A percentile compares a stretch with the other conserved stretches of the same genome.
These are phyloP conservation scores for Ophiocordyceps camponoti-saundersi DNA, from an alignment of 2,329 filamentous ascomycete species.

Conservation along the genomic window DNA sequence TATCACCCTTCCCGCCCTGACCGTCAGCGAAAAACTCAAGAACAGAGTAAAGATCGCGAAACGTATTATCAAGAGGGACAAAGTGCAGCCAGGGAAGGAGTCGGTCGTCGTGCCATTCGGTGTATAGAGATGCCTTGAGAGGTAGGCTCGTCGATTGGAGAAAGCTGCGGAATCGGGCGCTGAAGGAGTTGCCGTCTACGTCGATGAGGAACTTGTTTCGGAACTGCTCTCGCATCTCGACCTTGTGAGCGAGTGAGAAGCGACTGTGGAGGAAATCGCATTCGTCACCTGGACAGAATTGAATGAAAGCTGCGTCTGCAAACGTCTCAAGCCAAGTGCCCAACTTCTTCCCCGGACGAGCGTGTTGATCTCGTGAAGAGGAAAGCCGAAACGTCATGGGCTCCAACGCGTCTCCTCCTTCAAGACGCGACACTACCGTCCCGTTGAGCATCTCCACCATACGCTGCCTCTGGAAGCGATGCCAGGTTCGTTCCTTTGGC, in stretches of 20 bases:
- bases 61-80: slow-evolving; percentile 52
- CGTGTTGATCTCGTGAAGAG: no score
- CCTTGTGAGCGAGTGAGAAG: slow-evolving; percentile 5
- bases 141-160: slow-evolving; percentile 46
- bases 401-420: slow-evolving; percentile 18
- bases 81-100: slow-evolving; percentile 57
- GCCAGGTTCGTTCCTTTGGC: slow-evolving; percentile 38
- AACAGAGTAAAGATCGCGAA: slow-evolving; percentile 47
- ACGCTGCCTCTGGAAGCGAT: slow-evolving; percentile 51
- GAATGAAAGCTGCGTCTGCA: slow-evolving; percentile 26
- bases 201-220: slow-evolving; percentile 51
- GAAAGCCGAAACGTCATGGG: slow-evolving; percentile 33
- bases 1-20: slow-evolving; percentile 7
- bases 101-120: slow-evolving; percentile 59
- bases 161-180: slow-evolving; percentile 43
- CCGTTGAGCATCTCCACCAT: slow-evolving; percentile 53
- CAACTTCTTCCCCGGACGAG: no score
- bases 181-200: slow-evolving; percentile 52
- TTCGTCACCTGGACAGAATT: slow-evolving; percentile 9
- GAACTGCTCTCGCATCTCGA: slow-evolving; percentile 31
- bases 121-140: slow-evolving; percentile 55
- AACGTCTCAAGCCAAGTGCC: slow-evolving; percentile 5
- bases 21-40: slow-evolving; percentile 45
- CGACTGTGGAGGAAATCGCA: slow-evolving; percentile 21
- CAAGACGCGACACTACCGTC: slow-evolving; percentile 32